These are phyloP conservation scores for Pezicula carpinea DNA, from an alignment of 2,329 filamentous ascomycete genomes.

Conservation along the genomic window DNA sequence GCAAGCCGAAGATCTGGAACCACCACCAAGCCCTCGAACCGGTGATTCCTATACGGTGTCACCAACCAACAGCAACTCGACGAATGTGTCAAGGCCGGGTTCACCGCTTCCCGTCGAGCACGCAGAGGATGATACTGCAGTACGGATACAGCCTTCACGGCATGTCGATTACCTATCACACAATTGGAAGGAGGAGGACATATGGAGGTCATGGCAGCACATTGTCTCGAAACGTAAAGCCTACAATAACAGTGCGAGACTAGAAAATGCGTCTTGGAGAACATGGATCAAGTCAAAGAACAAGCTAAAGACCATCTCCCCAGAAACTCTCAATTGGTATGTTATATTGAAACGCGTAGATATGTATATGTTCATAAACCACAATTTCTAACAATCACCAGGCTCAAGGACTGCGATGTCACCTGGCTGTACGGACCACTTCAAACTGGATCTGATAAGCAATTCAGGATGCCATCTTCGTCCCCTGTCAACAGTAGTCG, in stretches of 20 bases:
- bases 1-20: slow-evolving; percentile 42
- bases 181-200: slow-evolving; percentile 94
- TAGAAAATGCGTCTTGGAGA: slow-evolving; percentile 96
- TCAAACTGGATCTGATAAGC: slow-evolving; percentile 62
- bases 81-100: slow-evolving; percentile 41
- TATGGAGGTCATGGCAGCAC: slow-evolving; percentile 96
- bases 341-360: slow-evolving; percentile 33
- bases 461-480: slow-evolving; percentile 42
- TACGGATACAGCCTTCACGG: slow-evolving; percentile 58
- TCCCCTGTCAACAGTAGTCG: slow-evolving; percentile 42
- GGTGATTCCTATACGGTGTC: slow-evolving; percentile 51
- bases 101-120: slow-evolving; percentile 18
- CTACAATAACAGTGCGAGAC: slow-evolving; percentile 73
- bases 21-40: slow-evolving; percentile 45
- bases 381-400: slow-evolving; percentile 37
- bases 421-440: slow-evolving; percentile 96
- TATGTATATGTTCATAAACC: too few species aligned
- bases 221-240: slow-evolving; percentile 75
- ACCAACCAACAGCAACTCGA: slow-evolving; percentile 55
- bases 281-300: slow-evolving; percentile 95
- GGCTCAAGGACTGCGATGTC: slow-evolving; percentile 95
- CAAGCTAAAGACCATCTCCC: slow-evolving; percentile 78
- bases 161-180: slow-evolving; percentile 95
- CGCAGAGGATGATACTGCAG: slow-evolving; percentile 48
- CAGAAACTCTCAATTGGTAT: slow-evolving; percentile 91